These are phyloP conservation scores for Sanghuangporus baumii DNA, from an alignment of 1,284 basidiomycete species.

Conservation along the genomic window DNA sequence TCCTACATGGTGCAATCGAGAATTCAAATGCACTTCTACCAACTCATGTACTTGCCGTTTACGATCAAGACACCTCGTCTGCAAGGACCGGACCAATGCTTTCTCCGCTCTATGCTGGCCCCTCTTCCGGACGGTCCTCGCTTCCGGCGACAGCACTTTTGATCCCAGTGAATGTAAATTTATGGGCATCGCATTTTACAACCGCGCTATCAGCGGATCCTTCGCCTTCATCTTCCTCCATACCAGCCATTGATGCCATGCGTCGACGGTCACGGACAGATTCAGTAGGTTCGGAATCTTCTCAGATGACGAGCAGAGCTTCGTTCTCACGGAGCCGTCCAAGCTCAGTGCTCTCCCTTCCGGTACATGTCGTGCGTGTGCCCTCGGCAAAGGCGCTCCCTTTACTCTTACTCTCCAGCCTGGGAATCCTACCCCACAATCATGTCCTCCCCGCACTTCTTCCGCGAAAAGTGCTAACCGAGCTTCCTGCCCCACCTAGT, in stretches of 20 bases:
- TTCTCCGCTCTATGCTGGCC: neutral
- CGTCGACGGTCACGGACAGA: slow-evolving; percentile 1
- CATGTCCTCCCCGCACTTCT: slow-evolving; percentile 21
- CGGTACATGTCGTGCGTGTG: slow-evolving; percentile 25
- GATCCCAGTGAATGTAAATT: slow-evolving; percentile 25
- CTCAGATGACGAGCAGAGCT: slow-evolving; percentile 8
- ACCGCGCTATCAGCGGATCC: slow-evolving; percentile 19
- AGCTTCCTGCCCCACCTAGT: slow-evolving; percentile 14
- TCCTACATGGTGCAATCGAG: slow-evolving; percentile 9
- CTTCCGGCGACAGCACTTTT: slow-evolving; percentile 21
- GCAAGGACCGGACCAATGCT: neutral
- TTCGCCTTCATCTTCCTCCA: slow-evolving; percentile 9
- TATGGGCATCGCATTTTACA: slow-evolving; percentile 23
- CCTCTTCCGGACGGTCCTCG: slow-evolving; percentile 4
- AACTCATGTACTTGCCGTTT: slow-evolving; percentile 18
- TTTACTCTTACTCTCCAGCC: slow-evolving; percentile 28
- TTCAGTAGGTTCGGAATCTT: slow-evolving; percentile 2
- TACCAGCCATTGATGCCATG: neutral
- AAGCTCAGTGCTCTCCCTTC: slow-evolving; percentile 24
- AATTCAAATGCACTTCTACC: slow-evolving; percentile 14
- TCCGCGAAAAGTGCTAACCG: slow-evolving; percentile 9
- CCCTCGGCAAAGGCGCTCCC: slow-evolving; percentile 28
- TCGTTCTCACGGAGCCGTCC: slow-evolving; percentile 16
- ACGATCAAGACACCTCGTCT: slow-evolving; percentile 12
- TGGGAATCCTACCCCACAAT: slow-evolving; percentile 23